Conservation (phyloP, 2,329 filamentous ascomycete genomes). For the Sporothrix brasiliensis region DNA sequence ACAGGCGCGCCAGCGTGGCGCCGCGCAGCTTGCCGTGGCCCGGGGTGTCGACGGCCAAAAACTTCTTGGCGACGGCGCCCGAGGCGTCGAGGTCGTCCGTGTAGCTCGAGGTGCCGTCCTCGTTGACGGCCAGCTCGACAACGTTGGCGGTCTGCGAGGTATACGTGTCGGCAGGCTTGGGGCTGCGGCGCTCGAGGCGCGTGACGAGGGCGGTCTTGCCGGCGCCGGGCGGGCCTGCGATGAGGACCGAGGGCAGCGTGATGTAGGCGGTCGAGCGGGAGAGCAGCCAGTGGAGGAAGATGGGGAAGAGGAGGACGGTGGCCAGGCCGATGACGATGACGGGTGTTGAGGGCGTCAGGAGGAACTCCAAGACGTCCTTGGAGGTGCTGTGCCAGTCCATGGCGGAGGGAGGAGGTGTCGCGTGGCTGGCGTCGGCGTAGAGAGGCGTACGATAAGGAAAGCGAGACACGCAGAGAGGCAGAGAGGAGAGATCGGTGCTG, state of each 20-base stretch:
- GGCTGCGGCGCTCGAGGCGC: conserved; percentile 62
- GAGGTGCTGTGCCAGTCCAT: conserved; percentile 38
- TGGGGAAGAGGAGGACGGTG: conserved; percentile 71
- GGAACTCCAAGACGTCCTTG: conserved; percentile 51
- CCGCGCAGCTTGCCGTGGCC: conserved; percentile 92
- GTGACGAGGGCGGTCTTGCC: conserved; percentile 92
- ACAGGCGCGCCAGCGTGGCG: conserved; percentile 60
- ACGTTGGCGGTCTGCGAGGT: conserved; percentile 56
- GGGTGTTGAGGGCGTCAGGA: conserved; percentile 62
- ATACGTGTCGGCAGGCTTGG: conserved; percentile 52
- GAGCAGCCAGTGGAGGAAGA: conserved; percentile 76
- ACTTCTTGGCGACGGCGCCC: conserved; percentile 64
- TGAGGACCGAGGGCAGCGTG: conserved; percentile 73
- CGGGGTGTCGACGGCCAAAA: conserved; percentile 83
- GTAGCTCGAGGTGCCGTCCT: conserved; percentile 52
- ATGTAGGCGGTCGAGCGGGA: conserved; percentile 68
- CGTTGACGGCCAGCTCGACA: conserved; percentile 59
- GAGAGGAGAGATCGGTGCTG: neutral
- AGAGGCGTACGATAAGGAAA: neutral
- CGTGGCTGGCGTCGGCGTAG: neutral
- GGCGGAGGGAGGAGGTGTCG: neutral
- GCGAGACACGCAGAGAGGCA: no score
- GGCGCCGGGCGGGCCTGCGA: conserved; percentile 76
- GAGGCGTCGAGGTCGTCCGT: conserved; percentile 59
- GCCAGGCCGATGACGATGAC: conserved; percentile 69